phyloP scores from a whole-genome alignment of 2,329 filamentous ascomycete species.

The Drechslerella coelobrocha region DNA sequence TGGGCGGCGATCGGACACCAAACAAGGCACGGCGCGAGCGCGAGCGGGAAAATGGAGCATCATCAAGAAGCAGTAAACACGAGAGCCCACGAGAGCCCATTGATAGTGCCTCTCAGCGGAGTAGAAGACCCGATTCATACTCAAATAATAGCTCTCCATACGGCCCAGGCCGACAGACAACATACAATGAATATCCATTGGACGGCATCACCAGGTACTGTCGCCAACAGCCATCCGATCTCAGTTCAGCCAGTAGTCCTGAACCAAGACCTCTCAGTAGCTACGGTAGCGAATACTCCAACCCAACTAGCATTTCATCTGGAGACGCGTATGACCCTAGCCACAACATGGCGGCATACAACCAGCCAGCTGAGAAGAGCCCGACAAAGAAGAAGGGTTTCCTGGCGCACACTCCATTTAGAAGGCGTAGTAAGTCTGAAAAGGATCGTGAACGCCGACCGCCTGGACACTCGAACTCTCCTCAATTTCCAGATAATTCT shows the following conservation, averaged over 20 bases:
- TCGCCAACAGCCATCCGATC: constrained; percentile 69
- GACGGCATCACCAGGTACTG: constrained; percentile 99
- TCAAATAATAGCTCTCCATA: constrained; percentile 27
- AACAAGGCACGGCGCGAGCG: constrained; percentile 27
- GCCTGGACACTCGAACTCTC: constrained; percentile 55
- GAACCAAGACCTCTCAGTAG: constrained; percentile 76
- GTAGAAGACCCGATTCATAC: constrained; percentile 31
- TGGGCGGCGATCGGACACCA: constrained; percentile 21
- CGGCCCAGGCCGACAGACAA: constrained; percentile 57
- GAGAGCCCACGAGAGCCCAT: constrained; percentile 17
- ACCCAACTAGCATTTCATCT: constrained; percentile 66
- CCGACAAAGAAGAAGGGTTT: constrained; percentile 80
- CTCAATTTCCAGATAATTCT: constrained; percentile 55
- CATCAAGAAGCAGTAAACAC: constrained; percentile 31
- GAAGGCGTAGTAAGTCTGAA: constrained; percentile 82
- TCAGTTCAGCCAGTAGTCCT: constrained; percentile 71
- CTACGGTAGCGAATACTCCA: constrained; percentile 90
- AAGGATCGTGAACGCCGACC: constrained; percentile 48
- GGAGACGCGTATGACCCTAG: constrained; percentile 48
- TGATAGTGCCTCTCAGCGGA: constrained; percentile 18
- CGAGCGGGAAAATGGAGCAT: constrained; percentile 28
- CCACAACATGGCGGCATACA: constrained; percentile 76
- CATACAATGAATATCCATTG: constrained; percentile 90
- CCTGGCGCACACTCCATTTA: constrained; percentile 93
- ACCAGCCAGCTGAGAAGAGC: constrained; percentile 74